These are phyloP conservation scores for Cadophora luteo-olivacea DNA, from an alignment of 2,329 filamentous ascomycete species.

Conservation along the genomic window DNA sequence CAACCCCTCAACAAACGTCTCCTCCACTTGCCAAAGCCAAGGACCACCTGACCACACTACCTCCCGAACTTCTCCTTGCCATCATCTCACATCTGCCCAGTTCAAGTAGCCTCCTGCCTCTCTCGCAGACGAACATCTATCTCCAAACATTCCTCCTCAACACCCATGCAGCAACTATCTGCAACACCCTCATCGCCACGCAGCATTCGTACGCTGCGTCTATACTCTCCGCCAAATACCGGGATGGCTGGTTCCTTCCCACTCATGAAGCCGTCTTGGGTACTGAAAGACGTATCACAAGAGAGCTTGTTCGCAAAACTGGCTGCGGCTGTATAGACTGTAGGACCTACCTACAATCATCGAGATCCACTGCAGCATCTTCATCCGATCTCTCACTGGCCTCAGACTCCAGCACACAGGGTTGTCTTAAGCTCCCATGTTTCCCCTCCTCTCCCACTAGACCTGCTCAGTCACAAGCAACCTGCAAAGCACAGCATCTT, in stretches of 20 bases:
- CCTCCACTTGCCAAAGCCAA: not conserved
- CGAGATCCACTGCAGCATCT: constrained; percentile 11
- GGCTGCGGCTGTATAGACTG: constrained; percentile 25
- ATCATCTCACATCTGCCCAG: constrained; percentile 36
- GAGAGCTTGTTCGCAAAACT: constrained; percentile 23
- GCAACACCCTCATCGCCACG: constrained; percentile 31
- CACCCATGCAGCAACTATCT: constrained; percentile 33
- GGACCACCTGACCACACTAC: constrained; percentile 30
- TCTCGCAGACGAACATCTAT: constrained; percentile 30
- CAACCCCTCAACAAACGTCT: not conserved
- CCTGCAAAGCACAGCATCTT: constrained; percentile 4
- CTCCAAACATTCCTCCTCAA: constrained; percentile 33
- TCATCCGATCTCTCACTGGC: constrained; percentile 18
- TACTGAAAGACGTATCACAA: constrained; percentile 22
- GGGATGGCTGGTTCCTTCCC: constrained; percentile 34
- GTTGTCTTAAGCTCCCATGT: constrained; percentile 8
- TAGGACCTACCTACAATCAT: constrained; percentile 10
- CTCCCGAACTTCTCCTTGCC: constrained; percentile 49
- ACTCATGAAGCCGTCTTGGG: constrained; percentile 27
- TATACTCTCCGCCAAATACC: constrained; percentile 27
- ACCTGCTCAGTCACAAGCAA: not conserved
- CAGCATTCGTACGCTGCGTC: constrained; percentile 21
- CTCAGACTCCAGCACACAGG: not conserved
- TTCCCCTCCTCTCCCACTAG: not conserved
- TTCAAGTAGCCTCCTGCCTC: constrained; percentile 26